These are phyloP conservation scores for Podila clonocystis DNA, from an alignment of 192 early-diverging fungal species.

Conservation along the genomic window DNA sequence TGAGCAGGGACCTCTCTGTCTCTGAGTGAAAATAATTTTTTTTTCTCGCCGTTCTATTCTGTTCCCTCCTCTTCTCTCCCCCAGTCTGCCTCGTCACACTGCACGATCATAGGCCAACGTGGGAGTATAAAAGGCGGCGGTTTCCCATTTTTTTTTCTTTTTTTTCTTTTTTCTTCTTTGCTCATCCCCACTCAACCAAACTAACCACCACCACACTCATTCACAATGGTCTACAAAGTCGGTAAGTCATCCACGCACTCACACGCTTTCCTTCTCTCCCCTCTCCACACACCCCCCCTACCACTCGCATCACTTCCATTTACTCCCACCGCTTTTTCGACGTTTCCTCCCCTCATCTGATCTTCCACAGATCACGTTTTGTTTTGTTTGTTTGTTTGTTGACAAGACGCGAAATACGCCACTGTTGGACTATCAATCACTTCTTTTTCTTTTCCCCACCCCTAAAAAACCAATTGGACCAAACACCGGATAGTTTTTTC, in stretches of 20 bases:
- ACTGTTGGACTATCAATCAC: no score
- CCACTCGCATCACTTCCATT: neutral
- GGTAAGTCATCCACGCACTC: conserved; percentile 19
- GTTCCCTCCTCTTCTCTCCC: neutral
- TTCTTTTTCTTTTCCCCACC: no score
- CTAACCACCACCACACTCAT: conserved; percentile 5
- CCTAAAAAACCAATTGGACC: no score
- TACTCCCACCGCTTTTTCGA: neutral
- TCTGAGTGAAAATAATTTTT: neutral
- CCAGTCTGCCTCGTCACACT: neutral
- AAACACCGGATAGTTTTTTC: neutral
- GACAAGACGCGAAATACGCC: no score
- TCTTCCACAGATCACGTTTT: neutral
- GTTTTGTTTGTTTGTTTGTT: neutral
- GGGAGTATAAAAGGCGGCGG: neutral
- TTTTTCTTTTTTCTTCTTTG: conserved; percentile 18
- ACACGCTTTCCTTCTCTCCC: neutral
- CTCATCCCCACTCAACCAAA: conserved; percentile 5
- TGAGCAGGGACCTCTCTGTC: conserved; percentile 1
- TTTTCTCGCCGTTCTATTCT: neutral
- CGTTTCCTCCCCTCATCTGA: neutral
- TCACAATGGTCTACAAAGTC: conserved; percentile 43
- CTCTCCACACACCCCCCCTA: neutral
- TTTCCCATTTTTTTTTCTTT: neutral
- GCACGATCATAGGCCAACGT: neutral